A percentile compares a stretch with the other conserved stretches of the same genome.
These are phyloP conservation scores for Seiridium cupressi DNA, from an alignment of 2,329 filamentous ascomycete genomes.

Conservation along the genomic window DNA sequence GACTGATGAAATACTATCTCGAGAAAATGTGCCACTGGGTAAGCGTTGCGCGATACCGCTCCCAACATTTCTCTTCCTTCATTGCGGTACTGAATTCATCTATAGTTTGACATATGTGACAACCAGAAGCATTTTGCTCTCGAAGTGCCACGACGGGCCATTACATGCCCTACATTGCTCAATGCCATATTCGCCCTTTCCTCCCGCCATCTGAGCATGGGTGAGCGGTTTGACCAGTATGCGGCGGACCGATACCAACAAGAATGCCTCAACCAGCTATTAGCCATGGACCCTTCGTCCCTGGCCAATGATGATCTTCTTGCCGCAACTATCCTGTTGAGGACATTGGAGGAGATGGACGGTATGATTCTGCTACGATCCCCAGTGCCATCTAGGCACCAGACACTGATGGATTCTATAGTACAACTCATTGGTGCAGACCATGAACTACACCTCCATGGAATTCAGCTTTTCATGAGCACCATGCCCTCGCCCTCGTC, in stretches of 20 bases:
- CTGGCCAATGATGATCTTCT: slow-evolving; percentile 3
- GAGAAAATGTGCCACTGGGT: slow-evolving; percentile 6
- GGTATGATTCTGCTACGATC: not conserved
- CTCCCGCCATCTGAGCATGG: slow-evolving; percentile 1
- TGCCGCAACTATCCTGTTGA: slow-evolving; percentile 2
- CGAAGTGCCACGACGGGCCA: slow-evolving; percentile 1
- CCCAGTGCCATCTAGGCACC: not conserved
- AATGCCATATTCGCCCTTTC: slow-evolving; percentile 4
- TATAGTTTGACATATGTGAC: slow-evolving; percentile 3
- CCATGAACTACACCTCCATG: slow-evolving; percentile 3
- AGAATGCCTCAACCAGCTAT: slow-evolving; percentile 4
- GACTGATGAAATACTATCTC: slow-evolving; percentile 4
- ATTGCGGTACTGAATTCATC: not conserved
- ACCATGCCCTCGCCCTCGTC: not conserved
- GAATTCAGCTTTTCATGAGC: slow-evolving; percentile 7
- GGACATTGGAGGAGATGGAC: slow-evolving; percentile 6
- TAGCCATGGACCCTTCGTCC: not conserved
- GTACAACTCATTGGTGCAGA: not conserved
- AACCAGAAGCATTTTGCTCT: slow-evolving; percentile 1
- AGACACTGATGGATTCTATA: not conserved
- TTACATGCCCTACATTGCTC: slow-evolving; percentile 3
- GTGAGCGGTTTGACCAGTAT: slow-evolving; percentile 1
- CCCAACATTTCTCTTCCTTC: not conserved
- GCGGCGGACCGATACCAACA: slow-evolving; percentile 5
- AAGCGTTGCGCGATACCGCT: not conserved